Percentiles rank a stretch among this genome's conserved stretches.
Evolutionary conservation across 2,329 filamentous ascomycete genomes (phyloP).

Genomic region (Purpureocillium lavendulum): DNA sequence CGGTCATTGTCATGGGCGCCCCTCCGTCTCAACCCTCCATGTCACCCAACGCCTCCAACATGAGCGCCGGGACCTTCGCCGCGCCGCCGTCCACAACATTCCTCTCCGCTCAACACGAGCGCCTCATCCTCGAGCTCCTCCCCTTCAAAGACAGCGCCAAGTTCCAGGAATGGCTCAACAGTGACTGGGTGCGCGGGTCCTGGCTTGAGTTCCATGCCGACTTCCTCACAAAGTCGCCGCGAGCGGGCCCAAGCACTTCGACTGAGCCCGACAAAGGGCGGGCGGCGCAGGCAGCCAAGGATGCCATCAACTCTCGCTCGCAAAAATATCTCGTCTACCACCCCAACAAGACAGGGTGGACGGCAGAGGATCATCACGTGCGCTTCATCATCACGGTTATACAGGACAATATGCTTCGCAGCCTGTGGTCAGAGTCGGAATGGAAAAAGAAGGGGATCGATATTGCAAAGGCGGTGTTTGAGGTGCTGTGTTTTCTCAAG

Average conservation of each 20-base stretch:
- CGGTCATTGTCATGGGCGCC: not conserved
- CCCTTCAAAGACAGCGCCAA: constrained; percentile 22
- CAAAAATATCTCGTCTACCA: constrained; percentile 24
- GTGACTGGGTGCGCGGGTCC: constrained; percentile 21
- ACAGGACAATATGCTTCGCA: constrained; percentile 23
- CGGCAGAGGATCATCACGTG: constrained; percentile 26
- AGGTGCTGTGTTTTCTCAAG: constrained; percentile 26
- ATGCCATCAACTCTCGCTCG: constrained; percentile 19
- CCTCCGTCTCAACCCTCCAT: not conserved
- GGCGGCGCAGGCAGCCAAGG: constrained; percentile 19
- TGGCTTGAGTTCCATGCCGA: constrained; percentile 28
- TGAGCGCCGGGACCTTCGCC: not conserved
- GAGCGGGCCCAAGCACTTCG: not conserved
- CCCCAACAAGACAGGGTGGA: constrained; percentile 27
- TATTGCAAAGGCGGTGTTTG: constrained; percentile 25
- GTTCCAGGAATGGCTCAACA: constrained; percentile 27
- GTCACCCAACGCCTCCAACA: not conserved
- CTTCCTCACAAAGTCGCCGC: constrained; percentile 14
- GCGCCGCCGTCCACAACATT: not conserved
- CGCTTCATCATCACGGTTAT: constrained; percentile 28
- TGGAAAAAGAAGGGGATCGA: constrained; percentile 21
- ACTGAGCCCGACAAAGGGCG: constrained; percentile 24
- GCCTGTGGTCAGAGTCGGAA: constrained; percentile 17
- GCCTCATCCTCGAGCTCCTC: constrained; percentile 29
- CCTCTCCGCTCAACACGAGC: constrained; percentile 24